A percentile compares a stretch with the other conserved stretches of the same genome.
Evolutionary conservation across 345 rosid species (phyloP).

Genomic region (Rhodamnia argentea): DNA sequence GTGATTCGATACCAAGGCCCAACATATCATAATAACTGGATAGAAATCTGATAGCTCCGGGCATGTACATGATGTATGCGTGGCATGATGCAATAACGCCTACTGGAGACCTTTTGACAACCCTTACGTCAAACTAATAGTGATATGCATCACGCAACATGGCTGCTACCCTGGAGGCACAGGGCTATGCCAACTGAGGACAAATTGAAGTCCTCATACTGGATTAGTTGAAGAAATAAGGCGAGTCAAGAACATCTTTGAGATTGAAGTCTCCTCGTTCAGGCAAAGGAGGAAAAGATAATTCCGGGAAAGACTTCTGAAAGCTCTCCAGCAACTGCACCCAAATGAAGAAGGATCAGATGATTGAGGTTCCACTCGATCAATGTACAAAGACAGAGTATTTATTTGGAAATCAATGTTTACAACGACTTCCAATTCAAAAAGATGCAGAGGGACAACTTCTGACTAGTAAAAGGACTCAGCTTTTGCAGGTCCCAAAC

Average conservation of each 20-base stretch:
- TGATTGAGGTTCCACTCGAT: neutral
- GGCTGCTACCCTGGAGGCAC: neutral
- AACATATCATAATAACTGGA: neutral
- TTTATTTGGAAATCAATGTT: neutral
- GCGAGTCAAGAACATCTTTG: constrained; percentile 60
- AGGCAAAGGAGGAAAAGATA: constrained; percentile 70
- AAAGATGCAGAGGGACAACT: neutral
- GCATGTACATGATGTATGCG: neutral
- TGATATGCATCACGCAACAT: neutral
- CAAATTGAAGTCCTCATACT: neutral
- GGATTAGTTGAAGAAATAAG: constrained; percentile 88
- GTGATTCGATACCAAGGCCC: neutral
- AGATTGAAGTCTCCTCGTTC: constrained; percentile 87
- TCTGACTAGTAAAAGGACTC: neutral
- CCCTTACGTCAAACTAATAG: neutral
- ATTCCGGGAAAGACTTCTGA: constrained; percentile 61
- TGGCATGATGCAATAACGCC: neutral
- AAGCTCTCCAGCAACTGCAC: constrained; percentile 84
- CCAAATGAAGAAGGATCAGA: neutral
- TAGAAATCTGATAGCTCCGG: neutral
- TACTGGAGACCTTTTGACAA: neutral
- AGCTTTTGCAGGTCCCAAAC: neutral
- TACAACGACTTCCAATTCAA: neutral
- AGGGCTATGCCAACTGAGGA: neutral
- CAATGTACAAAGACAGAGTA: neutral